Evolutionary conservation across 2,329 filamentous ascomycete species (phyloP).

Genomic region (Phoma sp.): DNA sequence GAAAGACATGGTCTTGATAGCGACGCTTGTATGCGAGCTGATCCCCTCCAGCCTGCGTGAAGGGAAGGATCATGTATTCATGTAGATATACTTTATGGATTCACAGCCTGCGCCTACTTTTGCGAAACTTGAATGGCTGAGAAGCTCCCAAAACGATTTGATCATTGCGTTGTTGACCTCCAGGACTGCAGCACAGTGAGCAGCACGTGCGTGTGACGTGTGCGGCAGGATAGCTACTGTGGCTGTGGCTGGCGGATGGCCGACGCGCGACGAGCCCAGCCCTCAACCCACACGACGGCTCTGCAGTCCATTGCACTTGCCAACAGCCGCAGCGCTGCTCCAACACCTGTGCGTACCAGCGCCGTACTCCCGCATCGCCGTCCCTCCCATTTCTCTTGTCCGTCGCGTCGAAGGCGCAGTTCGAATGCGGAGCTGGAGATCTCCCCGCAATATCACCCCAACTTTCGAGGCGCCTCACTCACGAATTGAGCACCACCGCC

Average conservation of each 20-base stretch:
- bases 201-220: slow-evolving; percentile 22
- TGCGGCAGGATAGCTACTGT: slow-evolving; percentile 7
- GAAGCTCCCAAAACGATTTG: too few relatives aligned
- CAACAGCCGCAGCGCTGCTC: background rate
- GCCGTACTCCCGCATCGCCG: background rate
- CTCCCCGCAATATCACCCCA: slow-evolving; percentile 20
- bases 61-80: slow-evolving; percentile 13
- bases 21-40: background rate
- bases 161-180: background rate
- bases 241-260: background rate
- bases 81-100: slow-evolving; percentile 40
- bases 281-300: slow-evolving; percentile 9
- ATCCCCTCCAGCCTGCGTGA: background rate
- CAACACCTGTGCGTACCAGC: background rate
- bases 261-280: slow-evolving; percentile 2
- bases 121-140: background rate
- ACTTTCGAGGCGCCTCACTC: slow-evolving; percentile 1
- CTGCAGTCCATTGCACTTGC: slow-evolving; percentile 5
- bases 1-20: background rate
- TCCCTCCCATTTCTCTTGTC: background rate
- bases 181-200: background rate
- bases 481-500: background rate
- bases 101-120: slow-evolving; percentile 19
- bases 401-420: slow-evolving; percentile 1
- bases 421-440: slow-evolving; percentile 20